Evolutionary conservation across 2,329 filamentous ascomycete species (phyloP).

Genomic region (Knufia fluminis): DNA sequence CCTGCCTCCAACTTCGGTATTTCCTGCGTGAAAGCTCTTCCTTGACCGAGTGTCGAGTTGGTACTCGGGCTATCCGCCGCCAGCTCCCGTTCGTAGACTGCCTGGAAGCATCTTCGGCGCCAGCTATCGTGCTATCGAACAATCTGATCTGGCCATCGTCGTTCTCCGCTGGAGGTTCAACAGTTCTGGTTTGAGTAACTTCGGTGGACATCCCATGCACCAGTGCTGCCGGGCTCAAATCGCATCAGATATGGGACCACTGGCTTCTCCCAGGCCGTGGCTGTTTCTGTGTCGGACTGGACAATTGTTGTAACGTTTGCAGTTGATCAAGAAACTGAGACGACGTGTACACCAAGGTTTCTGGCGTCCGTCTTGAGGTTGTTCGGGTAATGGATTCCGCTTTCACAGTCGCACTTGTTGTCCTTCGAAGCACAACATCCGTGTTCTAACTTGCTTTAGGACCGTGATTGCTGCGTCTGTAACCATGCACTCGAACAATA

Average conservation of each 20-base stretch:
- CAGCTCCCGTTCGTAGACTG: slow-evolving; percentile 12
- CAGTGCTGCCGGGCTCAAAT: background rate
- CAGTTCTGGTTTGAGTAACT: background rate
- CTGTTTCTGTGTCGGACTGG: no score
- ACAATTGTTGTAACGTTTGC: no score
- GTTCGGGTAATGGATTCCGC: no score
- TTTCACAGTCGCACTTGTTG: no score
- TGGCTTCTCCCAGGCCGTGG: background rate
- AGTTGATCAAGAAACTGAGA: no score
- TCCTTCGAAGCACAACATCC: no score
- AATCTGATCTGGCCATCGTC: slow-evolving; percentile 26
- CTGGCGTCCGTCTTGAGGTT: no score
- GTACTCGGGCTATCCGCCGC: slow-evolving; percentile 24
- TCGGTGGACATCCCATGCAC: slow-evolving; percentile 5
- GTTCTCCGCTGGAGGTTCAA: slow-evolving; percentile 17
- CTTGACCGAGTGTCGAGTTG: slow-evolving; percentile 30
- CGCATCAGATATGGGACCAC: background rate
- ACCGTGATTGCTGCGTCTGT: background rate
- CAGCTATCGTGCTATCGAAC: slow-evolving; percentile 32
- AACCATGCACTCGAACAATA: background rate
- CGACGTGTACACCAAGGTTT: no score
- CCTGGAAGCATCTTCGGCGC: slow-evolving; percentile 11
- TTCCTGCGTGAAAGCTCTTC: slow-evolving; percentile 34
- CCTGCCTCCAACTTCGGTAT: slow-evolving; percentile 44
- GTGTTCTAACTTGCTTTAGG: background rate